Percentiles rank a stretch among this genome's conserved stretches.
Conservation (phyloP, 108 stramenopile species). For the Cyclotella sp. region DNA sequence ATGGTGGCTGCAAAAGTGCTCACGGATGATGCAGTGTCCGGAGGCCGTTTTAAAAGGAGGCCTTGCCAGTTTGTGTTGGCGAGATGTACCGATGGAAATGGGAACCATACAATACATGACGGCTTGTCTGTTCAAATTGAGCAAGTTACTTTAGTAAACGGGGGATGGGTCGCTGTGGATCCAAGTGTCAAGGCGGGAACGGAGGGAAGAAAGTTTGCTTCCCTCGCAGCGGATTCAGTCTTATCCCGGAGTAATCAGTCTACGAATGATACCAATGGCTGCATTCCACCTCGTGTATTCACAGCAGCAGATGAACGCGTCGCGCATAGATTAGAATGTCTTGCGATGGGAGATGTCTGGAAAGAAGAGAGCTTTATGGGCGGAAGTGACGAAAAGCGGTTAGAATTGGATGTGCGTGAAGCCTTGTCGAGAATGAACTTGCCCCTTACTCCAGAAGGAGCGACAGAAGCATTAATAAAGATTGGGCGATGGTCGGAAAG, state of each 20-base stretch:
- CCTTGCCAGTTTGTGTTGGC: conserved; percentile 60
- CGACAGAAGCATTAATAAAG: conserved; percentile 67
- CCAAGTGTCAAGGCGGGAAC: conserved; percentile 62
- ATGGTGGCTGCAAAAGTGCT: conserved; percentile 56
- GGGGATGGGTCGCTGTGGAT: conserved; percentile 86
- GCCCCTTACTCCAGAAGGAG: conserved; percentile 70
- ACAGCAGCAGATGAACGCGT: conserved; percentile 82
- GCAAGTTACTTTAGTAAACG: conserved; percentile 70
- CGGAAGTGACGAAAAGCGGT: conserved; percentile 22
- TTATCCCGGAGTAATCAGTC: conserved; percentile 6
- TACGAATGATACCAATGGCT: conserved; percentile 8
- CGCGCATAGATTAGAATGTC: conserved; percentile 73
- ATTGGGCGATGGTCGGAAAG: conserved; percentile 74
- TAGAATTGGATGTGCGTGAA: conserved; percentile 82
- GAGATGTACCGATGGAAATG: not conserved
- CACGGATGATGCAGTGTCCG: conserved; percentile 59
- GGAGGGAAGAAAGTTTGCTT: conserved; percentile 75
- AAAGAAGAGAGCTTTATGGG: not conserved
- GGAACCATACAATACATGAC: no score
- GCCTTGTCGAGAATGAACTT: conserved; percentile 65
- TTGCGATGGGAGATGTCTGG: conserved; percentile 77
- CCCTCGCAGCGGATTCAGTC: not conserved
- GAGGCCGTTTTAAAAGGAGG: conserved; percentile 82
- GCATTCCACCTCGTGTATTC: conserved; percentile 22
- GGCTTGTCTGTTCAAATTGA: no score